phyloP scores from a whole-genome alignment of 2,329 filamentous ascomycete genomes.

The Aureobasidium sp. region DNA sequence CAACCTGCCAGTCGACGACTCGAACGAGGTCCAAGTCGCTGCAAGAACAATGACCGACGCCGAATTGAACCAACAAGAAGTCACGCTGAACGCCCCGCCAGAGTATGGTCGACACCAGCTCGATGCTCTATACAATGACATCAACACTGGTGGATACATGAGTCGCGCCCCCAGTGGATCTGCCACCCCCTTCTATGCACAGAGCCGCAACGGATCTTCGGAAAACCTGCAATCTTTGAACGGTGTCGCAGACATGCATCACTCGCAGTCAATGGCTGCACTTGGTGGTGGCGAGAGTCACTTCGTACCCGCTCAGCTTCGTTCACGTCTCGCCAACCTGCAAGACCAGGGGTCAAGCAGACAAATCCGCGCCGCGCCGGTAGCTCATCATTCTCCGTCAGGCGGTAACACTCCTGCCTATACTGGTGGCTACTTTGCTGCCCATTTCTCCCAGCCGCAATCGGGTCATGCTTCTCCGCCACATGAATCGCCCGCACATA shows the following conservation, averaged over 20 bases:
- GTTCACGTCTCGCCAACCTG: slow-evolving; percentile 55
- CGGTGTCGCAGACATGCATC: slow-evolving; percentile 42
- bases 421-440: slow-evolving; percentile 2
- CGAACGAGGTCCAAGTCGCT: slow-evolving; percentile 64
- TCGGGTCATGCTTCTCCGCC: slow-evolving; percentile 16
- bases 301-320: slow-evolving; percentile 53
- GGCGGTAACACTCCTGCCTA: slow-evolving; percentile 23
- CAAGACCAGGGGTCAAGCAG: slow-evolving; percentile 31
- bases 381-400: slow-evolving; percentile 24
- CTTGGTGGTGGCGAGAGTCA: slow-evolving; percentile 39
- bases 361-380: slow-evolving; percentile 13
- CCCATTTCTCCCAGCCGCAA: background rate
- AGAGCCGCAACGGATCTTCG: slow-evolving; percentile 61
- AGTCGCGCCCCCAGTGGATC: slow-evolving; percentile 38
- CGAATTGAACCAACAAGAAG: slow-evolving; percentile 42
- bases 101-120: slow-evolving; percentile 84
- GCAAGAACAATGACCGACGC: slow-evolving; percentile 31
- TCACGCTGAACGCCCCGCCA: slow-evolving; percentile 68
- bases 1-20: slow-evolving; percentile 78
- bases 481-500: slow-evolving; percentile 19
- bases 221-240: slow-evolving; percentile 65
- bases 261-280: slow-evolving; percentile 36
- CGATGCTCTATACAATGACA: slow-evolving; percentile 81
- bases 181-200: slow-evolving; percentile 69
- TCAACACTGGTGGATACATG: slow-evolving; percentile 73